These are phyloP conservation scores for Bremia lactucae DNA, from an alignment of 352 stramenopile species.

Conservation along the genomic window DNA sequence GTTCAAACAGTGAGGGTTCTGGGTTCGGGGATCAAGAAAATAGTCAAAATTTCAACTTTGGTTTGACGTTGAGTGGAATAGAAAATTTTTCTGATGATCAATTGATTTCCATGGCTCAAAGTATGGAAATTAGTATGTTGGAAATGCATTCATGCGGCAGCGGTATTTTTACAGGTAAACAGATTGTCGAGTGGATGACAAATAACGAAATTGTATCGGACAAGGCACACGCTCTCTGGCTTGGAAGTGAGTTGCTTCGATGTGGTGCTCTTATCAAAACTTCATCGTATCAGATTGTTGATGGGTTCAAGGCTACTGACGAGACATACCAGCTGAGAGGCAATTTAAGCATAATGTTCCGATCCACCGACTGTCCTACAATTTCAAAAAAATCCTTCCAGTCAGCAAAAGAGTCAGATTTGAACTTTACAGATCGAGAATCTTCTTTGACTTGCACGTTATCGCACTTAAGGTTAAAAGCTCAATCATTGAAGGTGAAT, in stretches of 20 bases:
- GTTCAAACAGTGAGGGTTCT: conserved; percentile 50
- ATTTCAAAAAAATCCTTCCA: conserved; percentile 6
- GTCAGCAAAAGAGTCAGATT: conserved; percentile 7
- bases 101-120: conserved; percentile 66
- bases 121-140: conserved; percentile 53
- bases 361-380: conserved; percentile 5
- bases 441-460: conserved; percentile 15
- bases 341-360: conserved; percentile 27
- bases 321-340: conserved; percentile 33
- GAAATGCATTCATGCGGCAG: conserved; percentile 23
- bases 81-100: conserved; percentile 75
- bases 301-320: conserved; percentile 22
- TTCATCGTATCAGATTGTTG: conserved; percentile 15
- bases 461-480: conserved; percentile 21
- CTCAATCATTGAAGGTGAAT: conserved; percentile 24
- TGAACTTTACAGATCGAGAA: conserved; percentile 5
- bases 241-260: conserved; percentile 58
- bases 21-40: conserved; percentile 18
- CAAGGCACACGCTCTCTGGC: conserved; percentile 55
- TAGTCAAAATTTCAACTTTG: conserved; percentile 16
- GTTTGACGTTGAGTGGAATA: conserved; percentile 36
- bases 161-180: conserved; percentile 48
- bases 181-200: conserved; percentile 66
- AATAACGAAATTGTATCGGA: conserved; percentile 70
- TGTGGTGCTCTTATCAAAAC: conserved; percentile 44